A percentile compares a stretch with the other conserved stretches of the same genome.
phyloP scores from a whole-genome alignment of 2,329 filamentous ascomycete genomes.

The Diaporthe vexans region DNA sequence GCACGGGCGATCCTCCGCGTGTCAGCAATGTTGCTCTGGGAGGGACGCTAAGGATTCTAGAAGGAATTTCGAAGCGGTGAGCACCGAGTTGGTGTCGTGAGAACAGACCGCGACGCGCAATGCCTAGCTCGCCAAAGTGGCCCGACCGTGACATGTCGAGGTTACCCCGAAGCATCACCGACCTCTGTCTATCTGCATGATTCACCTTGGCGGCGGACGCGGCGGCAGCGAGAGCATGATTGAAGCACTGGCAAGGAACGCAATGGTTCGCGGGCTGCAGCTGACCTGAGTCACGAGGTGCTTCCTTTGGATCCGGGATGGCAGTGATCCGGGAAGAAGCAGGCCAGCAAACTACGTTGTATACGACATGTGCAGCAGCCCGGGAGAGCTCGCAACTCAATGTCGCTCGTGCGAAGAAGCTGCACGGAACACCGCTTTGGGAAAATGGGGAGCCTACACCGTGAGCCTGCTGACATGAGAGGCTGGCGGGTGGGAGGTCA shows the following conservation, averaged over 20 bases:
- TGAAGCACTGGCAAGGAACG: constrained; percentile 1
- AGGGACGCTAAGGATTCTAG: constrained; percentile 27
- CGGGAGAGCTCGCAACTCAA: background rate
- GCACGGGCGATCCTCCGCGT: constrained; percentile 28
- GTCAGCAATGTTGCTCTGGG: constrained; percentile 20
- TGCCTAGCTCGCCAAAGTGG: background rate
- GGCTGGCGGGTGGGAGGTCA: constrained; percentile 4
- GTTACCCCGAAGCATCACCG: constrained; percentile 13
- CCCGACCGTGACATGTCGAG: background rate
- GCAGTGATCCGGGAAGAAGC: constrained; percentile 1
- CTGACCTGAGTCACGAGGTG: constrained; percentile 25
- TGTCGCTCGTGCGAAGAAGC: background rate
- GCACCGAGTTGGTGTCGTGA: constrained; percentile 5
- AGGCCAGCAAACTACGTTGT: background rate
- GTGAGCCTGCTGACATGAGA: constrained; percentile 11
- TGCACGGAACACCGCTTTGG: constrained; percentile 29
- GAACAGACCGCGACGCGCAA: background rate
- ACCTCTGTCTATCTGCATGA: background rate
- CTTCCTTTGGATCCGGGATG: background rate
- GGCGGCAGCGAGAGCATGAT: background rate
- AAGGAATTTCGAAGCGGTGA: constrained; percentile 32
- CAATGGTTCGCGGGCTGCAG: constrained; percentile 18
- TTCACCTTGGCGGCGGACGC: constrained; percentile 12
- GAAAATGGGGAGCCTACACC: background rate
- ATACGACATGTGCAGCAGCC: background rate